These are phyloP conservation scores for Gaultheria prostrata DNA, from an alignment of 148 eudicot species.

Conservation along the genomic window DNA sequence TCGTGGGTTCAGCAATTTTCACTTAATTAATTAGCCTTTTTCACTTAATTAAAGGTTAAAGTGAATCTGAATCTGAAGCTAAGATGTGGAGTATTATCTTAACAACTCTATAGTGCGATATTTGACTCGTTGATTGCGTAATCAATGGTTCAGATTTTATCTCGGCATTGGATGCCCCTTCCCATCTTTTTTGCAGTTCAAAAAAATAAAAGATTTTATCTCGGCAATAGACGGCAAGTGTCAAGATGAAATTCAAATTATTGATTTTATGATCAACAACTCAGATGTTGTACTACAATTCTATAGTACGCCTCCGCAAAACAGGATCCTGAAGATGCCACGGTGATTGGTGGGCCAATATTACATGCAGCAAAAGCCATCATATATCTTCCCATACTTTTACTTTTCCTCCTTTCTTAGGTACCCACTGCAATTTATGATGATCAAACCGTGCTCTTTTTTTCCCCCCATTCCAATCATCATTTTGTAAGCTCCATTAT, in stretches of 20 bases:
- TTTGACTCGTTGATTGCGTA: too few relatives aligned
- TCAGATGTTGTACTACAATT: too few relatives aligned
- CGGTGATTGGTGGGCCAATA: slow-evolving; percentile 15
- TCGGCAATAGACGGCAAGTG: too few relatives aligned
- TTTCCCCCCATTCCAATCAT: not conserved
- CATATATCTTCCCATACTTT: not conserved
- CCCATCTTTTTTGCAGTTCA: too few relatives aligned
- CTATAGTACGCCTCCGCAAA: too few relatives aligned
- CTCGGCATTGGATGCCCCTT: too few relatives aligned
- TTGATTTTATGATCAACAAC: too few relatives aligned
- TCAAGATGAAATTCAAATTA: too few relatives aligned
- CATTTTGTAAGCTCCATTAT: not conserved
- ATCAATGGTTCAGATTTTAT: too few relatives aligned
- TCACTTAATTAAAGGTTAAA: not conserved
- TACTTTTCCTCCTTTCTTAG: not conserved
- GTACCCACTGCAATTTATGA: not conserved
- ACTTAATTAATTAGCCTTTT: not conserved
- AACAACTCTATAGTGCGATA: too few relatives aligned
- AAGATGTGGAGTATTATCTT: not conserved
- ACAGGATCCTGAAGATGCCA: too few relatives aligned
- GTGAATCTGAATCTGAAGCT: not conserved
- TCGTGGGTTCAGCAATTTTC: not conserved
- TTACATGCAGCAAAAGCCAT: slow-evolving; percentile 16
- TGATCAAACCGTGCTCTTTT: not conserved
- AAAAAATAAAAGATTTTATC: too few relatives aligned